Percentiles rank a stretch among this genome's conserved stretches.
Conservation (phyloP, 495 filamentous ascomycete genomes). For the Podospora sp. region DNA sequence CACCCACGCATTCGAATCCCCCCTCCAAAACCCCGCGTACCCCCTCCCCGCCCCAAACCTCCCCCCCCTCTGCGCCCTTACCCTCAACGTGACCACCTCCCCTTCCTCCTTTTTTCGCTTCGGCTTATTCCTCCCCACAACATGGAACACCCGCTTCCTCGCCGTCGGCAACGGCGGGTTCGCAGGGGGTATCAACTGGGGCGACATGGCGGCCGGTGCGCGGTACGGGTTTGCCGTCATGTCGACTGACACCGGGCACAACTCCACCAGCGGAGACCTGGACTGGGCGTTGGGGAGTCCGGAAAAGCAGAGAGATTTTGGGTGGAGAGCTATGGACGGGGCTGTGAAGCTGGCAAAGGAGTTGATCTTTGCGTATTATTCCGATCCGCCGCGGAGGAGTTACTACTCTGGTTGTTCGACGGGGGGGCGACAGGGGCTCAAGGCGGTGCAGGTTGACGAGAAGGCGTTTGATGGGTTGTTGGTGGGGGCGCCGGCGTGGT, state of each 20-base stretch:
- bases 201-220: slow-evolving; percentile 52
- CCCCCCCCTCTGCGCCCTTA: slow-evolving; percentile 52
- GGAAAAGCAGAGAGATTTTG: slow-evolving; percentile 47
- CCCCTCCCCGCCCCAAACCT: slow-evolving; percentile 46
- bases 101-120: slow-evolving; percentile 44
- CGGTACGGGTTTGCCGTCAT: slow-evolving; percentile 55
- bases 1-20: slow-evolving; percentile 33
- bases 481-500: slow-evolving; percentile 60
- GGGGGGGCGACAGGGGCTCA: slow-evolving; percentile 59
- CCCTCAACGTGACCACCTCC: slow-evolving; percentile 48
- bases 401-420: slow-evolving; percentile 62
- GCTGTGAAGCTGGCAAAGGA: slow-evolving; percentile 36
- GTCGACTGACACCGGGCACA: slow-evolving; percentile 61
- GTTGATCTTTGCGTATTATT: slow-evolving; percentile 26
- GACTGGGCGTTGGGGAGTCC: slow-evolving; percentile 52
- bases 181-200: slow-evolving; percentile 56
- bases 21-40: slow-evolving; percentile 38
- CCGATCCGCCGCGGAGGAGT: slow-evolving; percentile 37
- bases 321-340: slow-evolving; percentile 54
- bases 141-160: slow-evolving; percentile 55
- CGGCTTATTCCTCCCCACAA: slow-evolving; percentile 47
- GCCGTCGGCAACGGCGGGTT: slow-evolving; percentile 56
- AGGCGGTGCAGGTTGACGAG: slow-evolving; percentile 48
- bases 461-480: slow-evolving; percentile 67
- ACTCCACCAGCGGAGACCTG: slow-evolving; percentile 40